These are phyloP conservation scores for Rhizomucor pusillus DNA, from an alignment of 371 early-diverging fungal species.

Conservation along the genomic window DNA sequence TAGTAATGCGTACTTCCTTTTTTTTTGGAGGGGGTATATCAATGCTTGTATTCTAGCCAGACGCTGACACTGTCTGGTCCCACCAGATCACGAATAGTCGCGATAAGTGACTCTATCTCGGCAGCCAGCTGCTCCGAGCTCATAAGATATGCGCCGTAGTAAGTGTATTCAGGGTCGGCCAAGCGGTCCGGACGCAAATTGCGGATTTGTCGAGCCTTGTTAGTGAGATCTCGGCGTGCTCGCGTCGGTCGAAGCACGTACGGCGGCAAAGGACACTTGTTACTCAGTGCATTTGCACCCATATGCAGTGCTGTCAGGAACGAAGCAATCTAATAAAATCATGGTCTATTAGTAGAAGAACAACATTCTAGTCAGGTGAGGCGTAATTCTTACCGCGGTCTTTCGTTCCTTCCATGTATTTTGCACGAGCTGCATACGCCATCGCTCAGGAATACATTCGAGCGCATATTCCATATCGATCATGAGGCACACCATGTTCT, in stretches of 20 bases:
- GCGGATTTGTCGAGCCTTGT: slow-evolving; percentile 29
- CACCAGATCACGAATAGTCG: slow-evolving; percentile 40
- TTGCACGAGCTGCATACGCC: slow-evolving; percentile 31
- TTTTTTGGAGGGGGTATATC: no score
- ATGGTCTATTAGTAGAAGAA: no score
- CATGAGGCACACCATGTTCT: slow-evolving; percentile 42
- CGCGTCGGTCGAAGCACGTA: slow-evolving; percentile 38
- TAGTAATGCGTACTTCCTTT: no score
- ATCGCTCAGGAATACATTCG: slow-evolving; percentile 26
- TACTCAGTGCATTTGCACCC: slow-evolving; percentile 38
- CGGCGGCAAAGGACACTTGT: slow-evolving; percentile 44
- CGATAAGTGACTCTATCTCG: slow-evolving; percentile 35
- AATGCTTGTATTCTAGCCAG: slow-evolving; percentile 46
- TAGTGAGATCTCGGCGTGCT: slow-evolving; percentile 37
- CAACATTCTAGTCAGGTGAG: no score
- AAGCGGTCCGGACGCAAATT: slow-evolving; percentile 19
- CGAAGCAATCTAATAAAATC: slow-evolving; percentile 28
- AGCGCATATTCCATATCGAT: slow-evolving; percentile 39
- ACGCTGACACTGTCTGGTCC: slow-evolving; percentile 43
- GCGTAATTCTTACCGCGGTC: slow-evolving; percentile 28
- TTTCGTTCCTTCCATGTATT: slow-evolving; percentile 46
- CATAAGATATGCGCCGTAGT: slow-evolving; percentile 44
- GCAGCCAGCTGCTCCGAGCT: slow-evolving; percentile 46
- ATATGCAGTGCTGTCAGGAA: slow-evolving; percentile 39
- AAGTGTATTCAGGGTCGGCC: slow-evolving; percentile 40